Conservation (phyloP, 2,329 filamentous ascomycete species). For the Diplocarpon mali region DNA sequence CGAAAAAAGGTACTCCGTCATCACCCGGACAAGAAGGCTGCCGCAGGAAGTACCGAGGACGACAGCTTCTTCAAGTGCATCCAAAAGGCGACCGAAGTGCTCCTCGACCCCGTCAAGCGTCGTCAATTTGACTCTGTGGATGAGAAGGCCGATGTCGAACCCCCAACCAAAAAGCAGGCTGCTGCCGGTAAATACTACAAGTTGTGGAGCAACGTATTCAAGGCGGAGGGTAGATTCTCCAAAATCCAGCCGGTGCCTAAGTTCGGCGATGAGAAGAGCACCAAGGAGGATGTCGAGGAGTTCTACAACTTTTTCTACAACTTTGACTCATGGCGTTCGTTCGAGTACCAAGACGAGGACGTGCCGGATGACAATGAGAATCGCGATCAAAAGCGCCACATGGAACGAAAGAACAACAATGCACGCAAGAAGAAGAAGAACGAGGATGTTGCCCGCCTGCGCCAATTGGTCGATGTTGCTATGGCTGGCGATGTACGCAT, state of each 20-base stretch:
- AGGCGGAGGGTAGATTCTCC: conserved; percentile 86
- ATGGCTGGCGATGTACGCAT: conserved; percentile 84
- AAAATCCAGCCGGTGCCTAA: conserved; percentile 78
- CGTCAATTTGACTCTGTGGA: conserved; percentile 96
- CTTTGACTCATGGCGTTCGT: conserved; percentile 95
- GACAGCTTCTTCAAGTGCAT: conserved; percentile 99
- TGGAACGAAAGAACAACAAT: conserved; percentile 97
- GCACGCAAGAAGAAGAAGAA: conserved; percentile 99
- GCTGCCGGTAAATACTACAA: conserved; percentile 90
- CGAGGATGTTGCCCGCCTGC: conserved; percentile 85
- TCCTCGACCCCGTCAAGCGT: conserved; percentile 83
- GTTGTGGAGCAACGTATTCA: conserved; percentile 83
- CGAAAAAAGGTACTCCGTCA: conserved; percentile 99
- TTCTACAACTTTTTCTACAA: conserved; percentile 99
- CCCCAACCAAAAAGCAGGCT: conserved; percentile 82
- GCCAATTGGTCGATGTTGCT: conserved; percentile 80
- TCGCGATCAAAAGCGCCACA: conserved; percentile 96
- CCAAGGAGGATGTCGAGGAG: conserved; percentile 78
- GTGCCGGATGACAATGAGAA: conserved; percentile 98
- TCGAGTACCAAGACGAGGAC: conserved; percentile 98
- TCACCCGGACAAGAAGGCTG: conserved; percentile 98
- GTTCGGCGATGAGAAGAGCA: conserved; percentile 74
- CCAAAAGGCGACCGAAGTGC: conserved; percentile 91
- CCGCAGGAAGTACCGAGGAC: conserved; percentile 74
- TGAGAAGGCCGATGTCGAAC: conserved; percentile 83